Conservation (phyloP, 2,329 filamentous ascomycete species). For the Fusarium dlaminii region DNA sequence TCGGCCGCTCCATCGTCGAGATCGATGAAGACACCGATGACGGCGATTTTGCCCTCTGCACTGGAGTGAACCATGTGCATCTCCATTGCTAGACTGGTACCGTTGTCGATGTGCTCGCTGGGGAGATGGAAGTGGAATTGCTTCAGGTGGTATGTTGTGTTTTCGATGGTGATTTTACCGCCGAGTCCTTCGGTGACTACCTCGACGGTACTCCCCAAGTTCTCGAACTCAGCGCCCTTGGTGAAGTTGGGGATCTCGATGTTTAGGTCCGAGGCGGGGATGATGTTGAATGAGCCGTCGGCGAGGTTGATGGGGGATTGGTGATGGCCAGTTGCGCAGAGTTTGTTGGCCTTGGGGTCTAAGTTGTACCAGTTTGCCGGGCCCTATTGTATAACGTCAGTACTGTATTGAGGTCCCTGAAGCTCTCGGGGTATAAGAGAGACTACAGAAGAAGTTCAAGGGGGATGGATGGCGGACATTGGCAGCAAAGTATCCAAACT, state of each 20-base stretch:
- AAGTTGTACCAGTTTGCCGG: conserved; percentile 64
- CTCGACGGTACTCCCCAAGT: conserved; percentile 63
- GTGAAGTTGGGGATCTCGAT: conserved; percentile 50
- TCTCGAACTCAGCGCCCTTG: conserved; percentile 56
- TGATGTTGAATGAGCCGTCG: conserved; percentile 38
- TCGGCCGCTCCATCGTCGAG: conserved; percentile 18
- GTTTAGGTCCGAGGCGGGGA: conserved; percentile 45
- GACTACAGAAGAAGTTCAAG: accelerated
- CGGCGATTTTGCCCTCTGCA: conserved; percentile 40
- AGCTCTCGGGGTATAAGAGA: accelerated
- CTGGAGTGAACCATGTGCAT: conserved; percentile 44
- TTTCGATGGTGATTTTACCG: conserved; percentile 55
- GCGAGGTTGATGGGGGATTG: conserved; percentile 68
- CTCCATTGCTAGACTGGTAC: conserved; percentile 45
- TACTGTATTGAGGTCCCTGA: accelerated
- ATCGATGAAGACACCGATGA: conserved; percentile 41
- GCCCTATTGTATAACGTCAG: conserved; percentile 45
- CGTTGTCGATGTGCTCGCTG: conserved; percentile 64
- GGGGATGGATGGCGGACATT: conserved; percentile 41
- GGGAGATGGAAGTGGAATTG: conserved; percentile 72
- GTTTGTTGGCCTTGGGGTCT: conserved; percentile 50
- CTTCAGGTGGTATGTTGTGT: conserved; percentile 53
- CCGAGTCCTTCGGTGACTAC: conserved; percentile 53
- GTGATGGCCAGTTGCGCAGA: conserved; percentile 58
- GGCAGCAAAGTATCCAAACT: conserved; percentile 50